Evolutionary conservation across 176 grass and related monocot genomes (phyloP), one percentile per base, ranked within the genome.

Genomic region (Triticum dicoccoides): DNA sequence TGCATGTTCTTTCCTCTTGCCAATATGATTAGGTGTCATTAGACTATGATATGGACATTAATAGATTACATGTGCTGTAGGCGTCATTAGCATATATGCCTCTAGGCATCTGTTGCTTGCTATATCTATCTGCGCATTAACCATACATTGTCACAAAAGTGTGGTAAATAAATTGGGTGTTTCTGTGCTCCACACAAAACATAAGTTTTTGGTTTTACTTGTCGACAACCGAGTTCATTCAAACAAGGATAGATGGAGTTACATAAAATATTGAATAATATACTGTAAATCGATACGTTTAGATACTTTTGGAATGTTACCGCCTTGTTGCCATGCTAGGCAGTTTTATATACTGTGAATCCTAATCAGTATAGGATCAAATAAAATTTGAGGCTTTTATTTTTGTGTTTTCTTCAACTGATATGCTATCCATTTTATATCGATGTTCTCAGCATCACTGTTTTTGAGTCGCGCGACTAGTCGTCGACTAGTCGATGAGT

Each of bases 1-100:
- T 99, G 84, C 68, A 39, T 89, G 30, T 11, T 85, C 35, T 86
- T 83, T 74, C 8, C 29, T 69, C 82, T 67, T 69, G 13, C 44
- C 66, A 72, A 82, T 67, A 34, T 65, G 59, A 82, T 81, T 82
- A 83, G 27, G 32, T 77, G 15, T 56, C 35, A 21, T 8, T 12
- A 32, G 73, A 18, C 51, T 83, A 63, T 84, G 61, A 61, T 87
- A 49, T 59, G 69, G 14, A 23, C 15, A 76, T 83, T 80, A 79
- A 20, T 4, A 74, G 5, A 49, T 78, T 62, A 27, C 34, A 67
- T 18, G 79, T 73, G 25, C 20, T 76, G 51, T 82, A 83, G 27
- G 24, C 72, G 21, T 56, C 18, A 59, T 77, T 49, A 32, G 29
- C 29, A 67, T 15, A 68, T 52, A 65, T 51, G 17, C 17, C 44